Conservation (phyloP, 371 early-diverging fungal genomes). For the Rhizopus stolonifer region DNA sequence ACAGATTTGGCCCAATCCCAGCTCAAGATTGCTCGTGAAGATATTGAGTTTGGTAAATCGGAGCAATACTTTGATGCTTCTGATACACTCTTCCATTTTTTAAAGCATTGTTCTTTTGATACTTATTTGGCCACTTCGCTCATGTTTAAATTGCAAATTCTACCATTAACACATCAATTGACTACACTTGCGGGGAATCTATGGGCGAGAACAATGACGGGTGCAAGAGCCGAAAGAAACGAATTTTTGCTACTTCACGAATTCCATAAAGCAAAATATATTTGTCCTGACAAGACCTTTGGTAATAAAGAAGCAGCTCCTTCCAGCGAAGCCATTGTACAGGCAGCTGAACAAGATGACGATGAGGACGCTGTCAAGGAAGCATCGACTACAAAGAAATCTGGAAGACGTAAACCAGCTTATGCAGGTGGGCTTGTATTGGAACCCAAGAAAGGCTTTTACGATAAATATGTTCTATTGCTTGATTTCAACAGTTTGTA, state of each 20-base stretch:
- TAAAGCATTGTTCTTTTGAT: slow-evolving; percentile 86
- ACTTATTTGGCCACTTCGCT: slow-evolving; percentile 77
- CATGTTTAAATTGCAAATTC: slow-evolving; percentile 84
- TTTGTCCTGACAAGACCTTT: slow-evolving; percentile 85
- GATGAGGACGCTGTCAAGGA: slow-evolving; percentile 48
- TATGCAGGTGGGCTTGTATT: slow-evolving; percentile 99
- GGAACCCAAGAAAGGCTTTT: slow-evolving; percentile 95
- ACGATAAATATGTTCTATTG: slow-evolving; percentile 91
- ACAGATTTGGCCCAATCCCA: slow-evolving; percentile 76
- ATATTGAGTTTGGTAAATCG: slow-evolving; percentile 82
- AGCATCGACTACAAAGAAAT: slow-evolving; percentile 34
- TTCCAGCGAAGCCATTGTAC: slow-evolving; percentile 27
- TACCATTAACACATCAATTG: slow-evolving; percentile 95
- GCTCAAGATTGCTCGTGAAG: slow-evolving; percentile 80
- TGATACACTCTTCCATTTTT: slow-evolving; percentile 60
- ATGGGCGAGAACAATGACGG: slow-evolving; percentile 90
- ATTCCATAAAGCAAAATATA: slow-evolving; percentile 87
- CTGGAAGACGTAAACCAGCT: slow-evolving; percentile 79
- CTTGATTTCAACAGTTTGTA: slow-evolving; percentile 99
- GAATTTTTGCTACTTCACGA: slow-evolving; percentile 98
- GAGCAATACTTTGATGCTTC: slow-evolving; percentile 68
- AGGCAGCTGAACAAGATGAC: slow-evolving; percentile 50
- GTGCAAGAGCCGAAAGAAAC: slow-evolving; percentile 97
- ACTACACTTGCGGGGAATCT: slow-evolving; percentile 94
- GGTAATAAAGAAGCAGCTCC: slow-evolving; percentile 13